Conservation (phyloP, 2,329 filamentous ascomycete species). For the Sporothrix dimorphospora region DNA sequence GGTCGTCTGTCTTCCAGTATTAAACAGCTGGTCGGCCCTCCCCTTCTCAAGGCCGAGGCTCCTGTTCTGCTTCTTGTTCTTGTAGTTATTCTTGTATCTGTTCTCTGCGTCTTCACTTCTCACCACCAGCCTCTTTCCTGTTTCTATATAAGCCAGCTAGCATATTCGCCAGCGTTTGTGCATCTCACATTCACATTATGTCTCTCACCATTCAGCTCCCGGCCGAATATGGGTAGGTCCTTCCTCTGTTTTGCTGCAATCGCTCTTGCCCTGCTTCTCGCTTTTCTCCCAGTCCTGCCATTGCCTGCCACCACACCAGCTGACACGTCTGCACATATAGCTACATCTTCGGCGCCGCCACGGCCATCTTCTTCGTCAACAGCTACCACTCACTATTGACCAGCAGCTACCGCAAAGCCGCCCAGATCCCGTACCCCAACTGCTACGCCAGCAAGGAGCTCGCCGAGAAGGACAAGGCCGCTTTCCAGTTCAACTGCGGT, state of each 20-base stretch:
- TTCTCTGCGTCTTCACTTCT: not conserved
- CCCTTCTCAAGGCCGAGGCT: conserved; percentile 8
- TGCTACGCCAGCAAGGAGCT: conserved; percentile 59
- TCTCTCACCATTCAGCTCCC: conserved; percentile 30
- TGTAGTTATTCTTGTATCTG: not conserved
- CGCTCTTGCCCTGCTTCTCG: not conserved
- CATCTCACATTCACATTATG: conserved; percentile 12
- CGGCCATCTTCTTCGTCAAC: conserved; percentile 62
- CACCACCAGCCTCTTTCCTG: not conserved
- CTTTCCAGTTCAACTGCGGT: conserved; percentile 66
- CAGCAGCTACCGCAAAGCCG: conserved; percentile 53
- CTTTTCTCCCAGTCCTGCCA: not conserved
- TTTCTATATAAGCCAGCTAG: not conserved
- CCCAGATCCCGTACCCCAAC: conserved; percentile 60
- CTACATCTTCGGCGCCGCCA: conserved; percentile 63
- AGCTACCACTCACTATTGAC: conserved; percentile 55
- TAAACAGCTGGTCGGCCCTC: conserved; percentile 18
- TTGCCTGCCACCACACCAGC: not conserved
- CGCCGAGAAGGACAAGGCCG: conserved; percentile 57
- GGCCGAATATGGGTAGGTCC: conserved; percentile 31
- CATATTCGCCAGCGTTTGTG: not conserved
- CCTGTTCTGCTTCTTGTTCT: conserved; percentile 1
- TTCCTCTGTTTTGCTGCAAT: not conserved
- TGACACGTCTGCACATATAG: conserved; percentile 44
- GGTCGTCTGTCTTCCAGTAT: not conserved